Conservation (phyloP, 1,284 basidiomycete genomes). For the Ustilago hordei region DNA sequence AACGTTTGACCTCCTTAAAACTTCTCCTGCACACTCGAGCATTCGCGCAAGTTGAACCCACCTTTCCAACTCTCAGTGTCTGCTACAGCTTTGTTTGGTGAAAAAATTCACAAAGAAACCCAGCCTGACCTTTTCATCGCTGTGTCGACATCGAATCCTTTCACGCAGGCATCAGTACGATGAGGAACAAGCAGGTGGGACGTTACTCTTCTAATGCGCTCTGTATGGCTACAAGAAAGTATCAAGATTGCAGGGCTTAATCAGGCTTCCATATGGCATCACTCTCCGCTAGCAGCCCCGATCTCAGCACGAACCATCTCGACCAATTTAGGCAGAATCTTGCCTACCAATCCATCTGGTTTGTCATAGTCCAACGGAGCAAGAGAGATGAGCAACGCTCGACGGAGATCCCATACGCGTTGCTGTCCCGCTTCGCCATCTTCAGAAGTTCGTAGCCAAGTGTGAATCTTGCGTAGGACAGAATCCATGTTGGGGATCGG, state of each 20-base stretch:
- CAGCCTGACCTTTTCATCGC: too few relatives aligned
- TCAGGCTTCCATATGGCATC: too few relatives aligned
- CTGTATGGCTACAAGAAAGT: background rate
- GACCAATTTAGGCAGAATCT: slow-evolving; percentile 14
- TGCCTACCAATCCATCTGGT: slow-evolving; percentile 3
- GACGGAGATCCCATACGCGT: slow-evolving; percentile 25
- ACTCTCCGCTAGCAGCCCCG: background rate
- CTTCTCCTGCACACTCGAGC: too few relatives aligned
- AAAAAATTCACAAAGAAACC: too few relatives aligned
- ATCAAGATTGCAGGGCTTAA: background rate
- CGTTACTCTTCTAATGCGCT: background rate
- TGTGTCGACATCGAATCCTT: too few relatives aligned
- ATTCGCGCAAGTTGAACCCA: too few relatives aligned
- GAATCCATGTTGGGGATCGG: slow-evolving; percentile 37
- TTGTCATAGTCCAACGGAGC: background rate
- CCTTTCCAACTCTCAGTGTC: too few relatives aligned
- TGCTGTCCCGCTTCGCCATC: background rate
- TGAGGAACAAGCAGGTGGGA: too few relatives aligned
- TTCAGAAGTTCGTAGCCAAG: background rate
- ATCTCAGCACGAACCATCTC: slow-evolving; percentile 3
- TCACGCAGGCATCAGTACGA: too few relatives aligned
- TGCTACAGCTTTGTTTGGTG: too few relatives aligned
- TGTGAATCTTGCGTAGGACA: slow-evolving; percentile 15
- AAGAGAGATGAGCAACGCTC: slow-evolving; percentile 32
- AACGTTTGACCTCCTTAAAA: too few relatives aligned